A percentile compares a stretch with the other conserved stretches of the same genome.
Evolutionary conservation across 2,329 filamentous ascomycete species (phyloP).

Genomic region (Neonectria ditissima): DNA sequence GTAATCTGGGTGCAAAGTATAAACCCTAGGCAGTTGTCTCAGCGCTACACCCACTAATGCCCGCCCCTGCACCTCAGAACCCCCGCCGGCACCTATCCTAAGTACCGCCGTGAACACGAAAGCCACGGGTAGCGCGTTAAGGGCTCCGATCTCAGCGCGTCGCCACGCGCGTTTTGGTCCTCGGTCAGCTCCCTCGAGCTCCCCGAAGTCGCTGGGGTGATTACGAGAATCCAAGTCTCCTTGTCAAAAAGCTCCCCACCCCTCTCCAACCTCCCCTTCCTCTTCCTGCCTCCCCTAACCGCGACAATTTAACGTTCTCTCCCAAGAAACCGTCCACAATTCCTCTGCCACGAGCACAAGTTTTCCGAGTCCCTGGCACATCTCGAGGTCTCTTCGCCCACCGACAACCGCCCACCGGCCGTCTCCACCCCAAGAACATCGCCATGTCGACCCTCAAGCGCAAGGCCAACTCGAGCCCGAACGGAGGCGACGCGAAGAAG

Average conservation of each 20-base stretch:
- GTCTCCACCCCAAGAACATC: conserved; percentile 37
- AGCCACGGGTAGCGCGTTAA: conserved; percentile 41
- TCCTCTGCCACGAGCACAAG: conserved; percentile 22
- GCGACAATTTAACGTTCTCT: conserved; percentile 4
- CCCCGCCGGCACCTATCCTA: neutral
- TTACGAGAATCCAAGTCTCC: conserved; percentile 28
- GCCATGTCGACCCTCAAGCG: conserved; percentile 73
- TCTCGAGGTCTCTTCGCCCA: conserved; percentile 35
- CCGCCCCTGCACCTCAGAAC: conserved; percentile 13
- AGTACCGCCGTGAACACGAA: conserved; percentile 35
- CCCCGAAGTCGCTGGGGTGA: conserved; percentile 33
- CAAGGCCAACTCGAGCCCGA: conserved; percentile 65
- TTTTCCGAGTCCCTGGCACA: conserved; percentile 29
- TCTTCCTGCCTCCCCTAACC: neutral
- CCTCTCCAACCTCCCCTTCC: conserved; percentile 5
- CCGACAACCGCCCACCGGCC: conserved; percentile 28
- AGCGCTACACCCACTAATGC: conserved; percentile 32
- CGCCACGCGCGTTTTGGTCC: conserved; percentile 31
- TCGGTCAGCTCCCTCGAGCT: conserved; percentile 27
- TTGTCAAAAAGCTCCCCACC: neutral
- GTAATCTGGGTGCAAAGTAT: neutral
- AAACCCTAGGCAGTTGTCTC: conserved; percentile 1
- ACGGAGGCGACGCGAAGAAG: conserved; percentile 72
- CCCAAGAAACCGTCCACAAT: conserved; percentile 32
- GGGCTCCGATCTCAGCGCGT: conserved; percentile 36